phyloP scores from a whole-genome alignment of 768 basidiomycete genomes.

The Boletus speciosus region DNA sequence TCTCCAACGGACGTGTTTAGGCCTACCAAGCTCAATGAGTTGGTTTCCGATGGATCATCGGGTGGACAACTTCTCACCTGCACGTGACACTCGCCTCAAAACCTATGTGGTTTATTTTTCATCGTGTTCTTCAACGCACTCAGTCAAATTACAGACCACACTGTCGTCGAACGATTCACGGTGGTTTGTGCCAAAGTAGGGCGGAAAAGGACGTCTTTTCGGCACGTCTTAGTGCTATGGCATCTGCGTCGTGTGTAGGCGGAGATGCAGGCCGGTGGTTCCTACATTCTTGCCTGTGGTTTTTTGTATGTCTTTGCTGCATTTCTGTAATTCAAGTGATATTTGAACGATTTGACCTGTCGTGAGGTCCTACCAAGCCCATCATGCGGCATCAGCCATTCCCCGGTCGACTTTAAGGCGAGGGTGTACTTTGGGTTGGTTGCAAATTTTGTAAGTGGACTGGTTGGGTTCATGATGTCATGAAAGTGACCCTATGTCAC shows the following conservation, averaged over 20 bases:
- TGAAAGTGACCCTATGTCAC: background rate
- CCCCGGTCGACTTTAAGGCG: background rate
- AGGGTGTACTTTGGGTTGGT: too few species aligned
- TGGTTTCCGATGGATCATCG: too few species aligned
- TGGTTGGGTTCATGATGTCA: constrained; percentile 13
- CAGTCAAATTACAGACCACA: constrained; percentile 33
- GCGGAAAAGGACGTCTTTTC: constrained; percentile 24
- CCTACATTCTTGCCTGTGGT: constrained; percentile 15
- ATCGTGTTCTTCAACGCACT: constrained; percentile 25
- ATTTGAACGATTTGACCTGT: background rate
- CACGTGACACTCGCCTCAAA: constrained; percentile 12
- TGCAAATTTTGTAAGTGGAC: constrained; percentile 1
- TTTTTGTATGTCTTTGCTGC: background rate
- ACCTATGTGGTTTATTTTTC: background rate
- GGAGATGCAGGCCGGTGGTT: constrained; percentile 31
- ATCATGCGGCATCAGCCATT: too few species aligned
- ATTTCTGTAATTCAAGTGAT: background rate
- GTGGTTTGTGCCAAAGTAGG: constrained; percentile 37
- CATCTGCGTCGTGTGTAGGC: constrained; percentile 21
- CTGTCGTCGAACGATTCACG: constrained; percentile 7
- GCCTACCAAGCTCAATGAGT: too few species aligned
- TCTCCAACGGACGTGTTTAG: background rate
- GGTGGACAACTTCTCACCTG: background rate
- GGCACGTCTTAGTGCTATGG: constrained; percentile 31
- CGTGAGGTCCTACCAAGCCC: background rate